A percentile compares a stretch with the other conserved stretches of the same genome.
Conservation (phyloP, 1,139 yeast genomes). For the Torulaspora globosa region DNA sequence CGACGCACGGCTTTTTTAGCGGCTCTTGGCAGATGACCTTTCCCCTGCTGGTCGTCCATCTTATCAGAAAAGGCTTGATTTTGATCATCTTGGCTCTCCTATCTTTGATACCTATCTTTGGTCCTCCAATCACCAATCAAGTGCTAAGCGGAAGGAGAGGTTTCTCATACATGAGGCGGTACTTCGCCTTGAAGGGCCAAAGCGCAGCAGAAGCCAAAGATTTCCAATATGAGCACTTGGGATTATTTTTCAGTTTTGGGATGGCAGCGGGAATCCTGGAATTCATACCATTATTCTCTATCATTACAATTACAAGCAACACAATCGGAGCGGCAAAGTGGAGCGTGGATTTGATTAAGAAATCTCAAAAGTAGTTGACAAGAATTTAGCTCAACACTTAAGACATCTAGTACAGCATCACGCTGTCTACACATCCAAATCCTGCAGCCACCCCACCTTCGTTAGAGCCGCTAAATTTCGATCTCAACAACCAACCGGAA, state of each 20-base stretch:
- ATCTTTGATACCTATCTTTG: slow-evolving; percentile 32
- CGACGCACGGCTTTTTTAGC: slow-evolving; percentile 11
- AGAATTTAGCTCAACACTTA: neutral
- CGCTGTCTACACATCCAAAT: slow-evolving; percentile 90
- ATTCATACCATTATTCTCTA: slow-evolving; percentile 33
- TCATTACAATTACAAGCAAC: slow-evolving; percentile 32
- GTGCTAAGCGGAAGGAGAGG: slow-evolving; percentile 29
- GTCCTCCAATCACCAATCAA: slow-evolving; percentile 30
- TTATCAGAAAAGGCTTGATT: slow-evolving; percentile 8
- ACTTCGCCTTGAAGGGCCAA: slow-evolving; percentile 18
- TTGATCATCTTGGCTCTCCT: slow-evolving; percentile 14
- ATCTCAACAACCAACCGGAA: slow-evolving; percentile 83
- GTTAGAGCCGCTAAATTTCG: slow-evolving; percentile 79
- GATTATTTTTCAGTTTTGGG: slow-evolving; percentile 33
- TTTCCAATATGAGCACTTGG: slow-evolving; percentile 25
- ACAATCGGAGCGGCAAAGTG: slow-evolving; percentile 35
- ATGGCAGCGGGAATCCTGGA: slow-evolving; percentile 34
- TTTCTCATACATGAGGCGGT: slow-evolving; percentile 24
- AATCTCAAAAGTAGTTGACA: neutral
- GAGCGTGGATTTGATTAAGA: slow-evolving; percentile 20
- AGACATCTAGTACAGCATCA: slow-evolving; percentile 34
- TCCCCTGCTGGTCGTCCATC: slow-evolving; percentile 8
- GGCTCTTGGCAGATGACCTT: slow-evolving; percentile 11
- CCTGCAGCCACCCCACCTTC: slow-evolving; percentile 99
- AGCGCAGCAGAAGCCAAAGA: slow-evolving; percentile 15